Percentiles rank a stretch among this genome's conserved stretches.
Evolutionary conservation across 306 rosid species (phyloP).

Genomic region (Quercus aquifolioides): DNA sequence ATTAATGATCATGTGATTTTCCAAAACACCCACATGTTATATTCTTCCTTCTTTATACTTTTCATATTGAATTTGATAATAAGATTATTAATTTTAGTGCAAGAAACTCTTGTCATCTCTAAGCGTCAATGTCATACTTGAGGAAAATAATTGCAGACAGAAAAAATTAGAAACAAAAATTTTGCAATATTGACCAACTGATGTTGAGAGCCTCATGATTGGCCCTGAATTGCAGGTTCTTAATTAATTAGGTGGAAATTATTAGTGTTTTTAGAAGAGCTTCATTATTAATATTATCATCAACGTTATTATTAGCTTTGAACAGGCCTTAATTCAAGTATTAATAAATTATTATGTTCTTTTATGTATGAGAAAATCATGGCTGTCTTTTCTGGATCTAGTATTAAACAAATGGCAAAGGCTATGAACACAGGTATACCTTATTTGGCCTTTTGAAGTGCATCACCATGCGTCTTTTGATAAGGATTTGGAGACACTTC

Average conservation of each 20-base stretch:
- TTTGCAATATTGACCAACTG: slow-evolving; percentile 13
- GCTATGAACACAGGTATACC: slow-evolving; percentile 27
- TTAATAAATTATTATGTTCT: background rate
- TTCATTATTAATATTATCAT: slow-evolving; percentile 50
- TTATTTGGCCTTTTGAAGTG: slow-evolving; percentile 42
- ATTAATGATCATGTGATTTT: slow-evolving; percentile 50
- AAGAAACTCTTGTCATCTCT: slow-evolving; percentile 20
- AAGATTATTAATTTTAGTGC: slow-evolving; percentile 17
- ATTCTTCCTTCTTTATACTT: slow-evolving; percentile 28
- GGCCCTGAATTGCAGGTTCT: slow-evolving; percentile 7
- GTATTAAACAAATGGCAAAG: slow-evolving; percentile 41
- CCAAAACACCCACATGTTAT: slow-evolving; percentile 49
- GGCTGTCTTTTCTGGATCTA: slow-evolving; percentile 40
- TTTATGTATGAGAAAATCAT: slow-evolving; percentile 45
- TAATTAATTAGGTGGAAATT: slow-evolving; percentile 18
- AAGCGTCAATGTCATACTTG: slow-evolving; percentile 17
- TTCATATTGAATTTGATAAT: slow-evolving; percentile 20
- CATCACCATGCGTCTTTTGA: slow-evolving; percentile 49
- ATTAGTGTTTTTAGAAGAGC: slow-evolving; percentile 25
- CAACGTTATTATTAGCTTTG: slow-evolving; percentile 26
- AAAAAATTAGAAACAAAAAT: background rate
- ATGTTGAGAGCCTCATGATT: slow-evolving; percentile 23
- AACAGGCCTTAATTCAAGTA: slow-evolving; percentile 31
- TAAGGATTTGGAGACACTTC: slow-evolving; percentile 47
- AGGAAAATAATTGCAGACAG: slow-evolving; percentile 5